Evolutionary conservation across 164 flowering plant species (phyloP).

Genomic region (Tinospora cordifolia): DNA sequence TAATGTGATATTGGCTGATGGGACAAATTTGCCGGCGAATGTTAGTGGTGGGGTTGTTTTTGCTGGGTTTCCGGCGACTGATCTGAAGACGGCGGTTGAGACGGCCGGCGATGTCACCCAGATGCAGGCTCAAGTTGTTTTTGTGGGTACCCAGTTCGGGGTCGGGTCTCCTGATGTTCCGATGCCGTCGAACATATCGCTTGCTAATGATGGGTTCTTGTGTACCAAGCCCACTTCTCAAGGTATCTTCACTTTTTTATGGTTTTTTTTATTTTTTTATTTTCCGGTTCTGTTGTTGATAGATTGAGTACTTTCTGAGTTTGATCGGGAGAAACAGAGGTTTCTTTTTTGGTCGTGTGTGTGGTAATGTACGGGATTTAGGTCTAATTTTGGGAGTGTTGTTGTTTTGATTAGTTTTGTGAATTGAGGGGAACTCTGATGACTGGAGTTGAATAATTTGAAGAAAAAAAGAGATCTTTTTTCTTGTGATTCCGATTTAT

Average conservation of each 20-base stretch:
- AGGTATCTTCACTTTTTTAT: conserved; percentile 24
- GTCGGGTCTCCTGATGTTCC: conserved; percentile 49
- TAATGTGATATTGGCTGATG: conserved; percentile 62
- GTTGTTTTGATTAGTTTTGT: background rate
- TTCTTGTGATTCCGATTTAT: background rate
- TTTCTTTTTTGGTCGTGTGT: background rate
- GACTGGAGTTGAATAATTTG: background rate
- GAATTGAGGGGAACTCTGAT: background rate
- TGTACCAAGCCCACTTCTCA: conserved; percentile 40
- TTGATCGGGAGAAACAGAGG: background rate
- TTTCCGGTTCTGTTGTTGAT: background rate
- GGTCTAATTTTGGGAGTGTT: no score
- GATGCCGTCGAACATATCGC: conserved; percentile 48
- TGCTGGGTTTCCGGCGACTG: conserved; percentile 62
- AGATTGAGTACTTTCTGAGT: background rate
- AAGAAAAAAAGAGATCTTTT: background rate
- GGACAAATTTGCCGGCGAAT: conserved; percentile 42
- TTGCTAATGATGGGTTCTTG: conserved; percentile 65
- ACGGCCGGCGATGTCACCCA: conserved; percentile 79
- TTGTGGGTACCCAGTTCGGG: conserved; percentile 82
- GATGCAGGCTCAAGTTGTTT: conserved; percentile 45
- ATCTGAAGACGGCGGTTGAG: conserved; percentile 66
- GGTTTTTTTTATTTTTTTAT: background rate
- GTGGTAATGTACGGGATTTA: background rate
- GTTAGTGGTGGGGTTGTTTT: conserved; percentile 68